A percentile compares a stretch with the other conserved stretches of the same genome.
Conservation (phyloP, 176 grass and related monocot species). For the Dactylis glomerata region DNA sequence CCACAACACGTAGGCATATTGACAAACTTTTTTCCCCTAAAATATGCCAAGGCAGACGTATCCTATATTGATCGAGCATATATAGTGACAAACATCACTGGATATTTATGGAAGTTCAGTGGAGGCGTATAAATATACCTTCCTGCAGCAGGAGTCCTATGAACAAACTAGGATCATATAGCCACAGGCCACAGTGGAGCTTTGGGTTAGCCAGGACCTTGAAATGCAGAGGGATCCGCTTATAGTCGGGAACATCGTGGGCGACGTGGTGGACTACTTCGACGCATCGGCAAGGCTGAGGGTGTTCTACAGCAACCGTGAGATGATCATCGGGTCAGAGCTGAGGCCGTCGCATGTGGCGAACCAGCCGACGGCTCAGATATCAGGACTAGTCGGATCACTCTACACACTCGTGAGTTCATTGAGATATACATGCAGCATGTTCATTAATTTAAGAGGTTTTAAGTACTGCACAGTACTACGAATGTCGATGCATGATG, state of each 20-base stretch:
- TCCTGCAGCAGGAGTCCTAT: no score
- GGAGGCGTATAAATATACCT: conserved; percentile 38
- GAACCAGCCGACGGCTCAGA: conserved; percentile 51
- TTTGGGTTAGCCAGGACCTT: background rate
- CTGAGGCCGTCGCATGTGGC: conserved; percentile 68
- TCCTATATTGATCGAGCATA: no score
- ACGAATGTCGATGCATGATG: no score
- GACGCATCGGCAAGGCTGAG: conserved; percentile 34
- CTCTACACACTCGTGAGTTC: conserved; percentile 86
- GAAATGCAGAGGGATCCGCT: conserved; percentile 62
- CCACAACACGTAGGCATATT: background rate
- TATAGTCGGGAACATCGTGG: conserved; percentile 59
- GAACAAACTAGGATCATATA: no score
- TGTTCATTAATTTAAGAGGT: no score
- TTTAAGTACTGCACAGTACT: no score
- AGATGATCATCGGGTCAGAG: conserved; percentile 71
- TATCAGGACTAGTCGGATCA: conserved; percentile 31
- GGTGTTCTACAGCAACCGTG: conserved; percentile 55
- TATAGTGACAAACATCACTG: no score
- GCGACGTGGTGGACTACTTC: conserved; percentile 67
- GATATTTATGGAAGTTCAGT: no score
- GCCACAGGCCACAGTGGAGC: background rate
- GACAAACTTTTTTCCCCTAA: no score
- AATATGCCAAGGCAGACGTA: no score
- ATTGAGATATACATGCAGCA: no score